These are phyloP conservation scores for Hyphodiscus hymeniophilus DNA, from an alignment of 495 filamentous ascomycete genomes.

Conservation along the genomic window DNA sequence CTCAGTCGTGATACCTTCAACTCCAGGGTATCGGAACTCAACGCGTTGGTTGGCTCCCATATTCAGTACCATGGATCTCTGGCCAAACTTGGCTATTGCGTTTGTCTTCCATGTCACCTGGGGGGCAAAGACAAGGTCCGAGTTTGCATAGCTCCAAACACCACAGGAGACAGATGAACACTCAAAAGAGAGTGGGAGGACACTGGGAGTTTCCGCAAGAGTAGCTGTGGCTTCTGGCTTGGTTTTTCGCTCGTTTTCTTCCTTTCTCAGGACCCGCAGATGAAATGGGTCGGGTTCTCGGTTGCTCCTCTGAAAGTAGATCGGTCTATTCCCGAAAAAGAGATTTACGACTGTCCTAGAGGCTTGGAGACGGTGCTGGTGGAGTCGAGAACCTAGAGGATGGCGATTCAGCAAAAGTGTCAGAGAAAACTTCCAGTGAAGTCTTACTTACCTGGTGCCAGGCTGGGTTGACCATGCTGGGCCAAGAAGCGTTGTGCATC, in stretches of 20 bases:
- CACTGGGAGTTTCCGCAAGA: background rate
- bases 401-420: no score
- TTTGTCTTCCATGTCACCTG: conserved; percentile 30
- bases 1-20: conserved; percentile 30
- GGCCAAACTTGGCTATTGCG: conserved; percentile 37
- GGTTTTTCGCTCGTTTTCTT: conserved; percentile 21
- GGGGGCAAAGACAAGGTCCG: conserved; percentile 33
- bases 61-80: conserved; percentile 29
- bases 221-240: background rate
- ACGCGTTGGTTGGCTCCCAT: conserved; percentile 17
- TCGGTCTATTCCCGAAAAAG: conserved; percentile 24
- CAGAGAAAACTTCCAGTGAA: no score
- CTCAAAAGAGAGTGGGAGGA: conserved; percentile 23
- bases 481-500: conserved; percentile 30
- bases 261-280: conserved; percentile 32
- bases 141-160: conserved; percentile 33
- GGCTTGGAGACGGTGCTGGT: background rate
- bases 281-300: conserved; percentile 27
- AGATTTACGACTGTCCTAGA: conserved; percentile 23
- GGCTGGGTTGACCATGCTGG: conserved; percentile 21
- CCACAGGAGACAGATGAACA: conserved; percentile 37
- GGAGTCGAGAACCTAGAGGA: background rate
- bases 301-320: conserved; percentile 38
- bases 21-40: conserved; percentile 31
- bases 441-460: background rate